Evolutionary conservation across 164 flowering plant genomes (phyloP), one percentile per base, ranked within the genome.

Genomic region (Stephania cephalantha): DNA sequence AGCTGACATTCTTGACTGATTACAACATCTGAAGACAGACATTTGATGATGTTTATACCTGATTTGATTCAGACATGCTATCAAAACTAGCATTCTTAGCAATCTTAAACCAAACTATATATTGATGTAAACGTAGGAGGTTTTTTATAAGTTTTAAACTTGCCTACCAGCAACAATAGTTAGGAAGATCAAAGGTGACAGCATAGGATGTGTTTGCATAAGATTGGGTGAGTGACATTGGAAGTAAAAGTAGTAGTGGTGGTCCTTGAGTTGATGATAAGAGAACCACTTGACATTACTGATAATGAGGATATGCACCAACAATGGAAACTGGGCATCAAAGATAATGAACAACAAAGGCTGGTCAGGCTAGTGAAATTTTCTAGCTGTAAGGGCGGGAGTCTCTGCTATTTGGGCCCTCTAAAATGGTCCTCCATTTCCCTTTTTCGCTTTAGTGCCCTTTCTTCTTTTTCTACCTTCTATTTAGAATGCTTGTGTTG

Each of bases 321-420:
- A 61, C 22, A 9, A 61, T 61, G 65, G n/a, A 58, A 20, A 18
- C 12, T 58, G 65, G 65, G 8, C 22, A 58, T 58, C 64, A 58
- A 63, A 58, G 64, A 58, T 17, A 58, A 58, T 58, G 29, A 58
- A 58, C 17, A n/a, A 5, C 66, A n/a, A 25, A 7, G 66, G 35
- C 35, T 9, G 69, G 42, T 35, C 42, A 35, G 35, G 69, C 42
- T 29, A 30, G 35, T 66, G 44, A 66, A 66, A 8, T 61, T 61
- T 61, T 61, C 29, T 61, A 61, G 66, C 66, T 61, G 66, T 61
- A 61, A 61, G 66, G 25, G 42, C 2, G 9, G 22, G 66, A 61
- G 66, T 61, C 66, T 61, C 25, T 61, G 66, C 66, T 61, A 35
- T 61, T 61, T 66, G 69, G 69, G 69, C 69, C 69, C 69, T 66